Base-by-base conservation (phyloP, 306 rosid species). In the Vigna mungo region DNA sequence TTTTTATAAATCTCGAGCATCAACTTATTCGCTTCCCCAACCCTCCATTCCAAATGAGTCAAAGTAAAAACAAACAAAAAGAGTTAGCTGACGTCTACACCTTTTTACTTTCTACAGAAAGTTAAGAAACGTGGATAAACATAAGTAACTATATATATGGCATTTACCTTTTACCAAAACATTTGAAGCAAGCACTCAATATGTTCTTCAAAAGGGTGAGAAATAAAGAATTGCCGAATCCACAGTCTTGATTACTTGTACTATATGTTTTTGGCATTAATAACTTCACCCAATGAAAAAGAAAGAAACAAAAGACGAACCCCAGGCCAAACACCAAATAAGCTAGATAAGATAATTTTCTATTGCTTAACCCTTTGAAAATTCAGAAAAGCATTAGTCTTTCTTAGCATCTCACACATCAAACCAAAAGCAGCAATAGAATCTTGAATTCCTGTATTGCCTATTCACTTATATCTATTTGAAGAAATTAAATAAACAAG, bases 1-100 rank as follows among this genome's bases (percentile, higher is more conserved):
- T 18, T 21, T 56, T 30, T 55, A 9, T 37, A 27, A 53, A 76
- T 30, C 60, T 61, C 25, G 62, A 6, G 11, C 70, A 65, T 56
- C 77, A 78, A 67, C 77, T 58, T n/a, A 41, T 56, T 25, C 54
- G 49, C 46, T 74, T 78, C 34, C 47, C 49, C 11, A 21, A 32
- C 51, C 54, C 9, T 74, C 73, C 12, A 49, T 68, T 58, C 81
- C n/a, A 55, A 76, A 59, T 13, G 9, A 27, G 44, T 77, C 71
- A 44, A 46, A 12, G 53, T 23, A 54, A 51, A 48, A 75, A 48
- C 39, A 46, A 51, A 34, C 25, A 64, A 77, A 25, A 64, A 36
- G 61, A 11, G 14, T 46, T 15, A 49, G 59, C 21, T 11, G 30
- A n/a, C 11, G 48, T 3, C 59, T 39, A 36, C 14, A 9, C 67